Conservation (phyloP, 2,329 filamentous ascomycete species). For the Paramyrothecium sp. region DNA sequence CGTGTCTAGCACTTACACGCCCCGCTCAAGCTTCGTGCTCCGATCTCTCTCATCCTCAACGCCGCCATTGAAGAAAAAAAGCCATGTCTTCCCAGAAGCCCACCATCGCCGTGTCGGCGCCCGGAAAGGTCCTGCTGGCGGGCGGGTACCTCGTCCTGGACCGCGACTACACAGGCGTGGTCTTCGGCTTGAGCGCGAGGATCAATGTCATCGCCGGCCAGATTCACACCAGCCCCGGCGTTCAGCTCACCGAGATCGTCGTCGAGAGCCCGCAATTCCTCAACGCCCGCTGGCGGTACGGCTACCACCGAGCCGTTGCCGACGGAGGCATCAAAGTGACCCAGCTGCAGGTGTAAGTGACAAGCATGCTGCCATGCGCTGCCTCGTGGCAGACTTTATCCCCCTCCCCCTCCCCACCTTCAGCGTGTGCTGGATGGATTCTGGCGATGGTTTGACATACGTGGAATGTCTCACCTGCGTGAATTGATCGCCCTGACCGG, state of each 20-base stretch:
- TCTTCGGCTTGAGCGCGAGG: constrained; percentile 66
- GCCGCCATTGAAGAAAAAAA: background rate
- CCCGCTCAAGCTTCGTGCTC: background rate
- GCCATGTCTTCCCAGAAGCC: constrained; percentile 24
- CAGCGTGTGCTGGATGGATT: background rate
- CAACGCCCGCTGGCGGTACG: constrained; percentile 85
- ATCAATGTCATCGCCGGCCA: constrained; percentile 63
- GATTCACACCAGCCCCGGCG: constrained; percentile 59
- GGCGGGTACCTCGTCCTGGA: constrained; percentile 96
- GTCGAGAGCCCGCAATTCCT: constrained; percentile 91
- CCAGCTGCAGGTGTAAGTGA: constrained; percentile 73
- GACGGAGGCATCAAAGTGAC: constrained; percentile 80
- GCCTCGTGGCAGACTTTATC: background rate
- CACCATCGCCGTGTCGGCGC: constrained; percentile 73
- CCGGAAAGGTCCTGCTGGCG: constrained; percentile 92
- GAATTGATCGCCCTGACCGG: too few relatives aligned
- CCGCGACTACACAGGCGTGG: constrained; percentile 74
- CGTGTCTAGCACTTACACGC: background rate
- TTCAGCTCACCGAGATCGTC: constrained; percentile 69
- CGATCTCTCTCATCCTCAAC: background rate
- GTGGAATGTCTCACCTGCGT: background rate
- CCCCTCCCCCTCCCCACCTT: background rate
- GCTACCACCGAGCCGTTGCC: constrained; percentile 66
- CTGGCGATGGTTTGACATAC: background rate
- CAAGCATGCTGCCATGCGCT: background rate